These are phyloP conservation scores for Xylaria sp. DNA, from an alignment of 2,329 filamentous ascomycete genomes.

Conservation along the genomic window DNA sequence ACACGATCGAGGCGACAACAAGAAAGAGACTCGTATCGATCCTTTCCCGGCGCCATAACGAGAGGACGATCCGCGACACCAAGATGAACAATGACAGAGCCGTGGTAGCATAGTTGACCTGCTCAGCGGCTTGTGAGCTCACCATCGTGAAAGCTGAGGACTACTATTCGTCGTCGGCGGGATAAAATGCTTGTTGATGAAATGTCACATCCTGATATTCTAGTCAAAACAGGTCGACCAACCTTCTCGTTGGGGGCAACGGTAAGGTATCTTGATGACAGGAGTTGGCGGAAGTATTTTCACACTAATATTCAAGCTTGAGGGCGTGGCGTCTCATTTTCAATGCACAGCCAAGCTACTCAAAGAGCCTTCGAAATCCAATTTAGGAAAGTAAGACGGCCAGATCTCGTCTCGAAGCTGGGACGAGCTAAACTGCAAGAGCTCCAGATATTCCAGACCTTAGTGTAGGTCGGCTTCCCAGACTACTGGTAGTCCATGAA, in stretches of 20 bases:
- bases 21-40: slow-evolving; percentile 45
- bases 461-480: not conserved
- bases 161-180: slow-evolving; percentile 7
- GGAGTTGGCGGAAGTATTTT: slow-evolving; percentile 1
- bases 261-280: slow-evolving; percentile 3
- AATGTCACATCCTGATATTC: slow-evolving; percentile 24
- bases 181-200: slow-evolving; percentile 12
- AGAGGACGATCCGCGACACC: slow-evolving; percentile 39
- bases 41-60: slow-evolving; percentile 43
- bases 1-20: slow-evolving; percentile 41
- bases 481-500: slow-evolving; percentile 9
- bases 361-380: not conserved
- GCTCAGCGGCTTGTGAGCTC: slow-evolving; percentile 24
- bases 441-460: not conserved
- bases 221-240: not conserved
- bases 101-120: slow-evolving; percentile 41
- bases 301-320: not conserved
- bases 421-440: slow-evolving; percentile 14
- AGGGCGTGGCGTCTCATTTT: not conserved
- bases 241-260: not conserved
- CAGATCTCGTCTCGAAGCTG: not conserved
- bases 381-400: not conserved
- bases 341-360: slow-evolving; percentile 5
- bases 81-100: slow-evolving; percentile 44
- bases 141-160: slow-evolving; percentile 22